Evolutionary conservation across 352 stramenopile species (phyloP).

Genomic region (Pythium biforme): DNA sequence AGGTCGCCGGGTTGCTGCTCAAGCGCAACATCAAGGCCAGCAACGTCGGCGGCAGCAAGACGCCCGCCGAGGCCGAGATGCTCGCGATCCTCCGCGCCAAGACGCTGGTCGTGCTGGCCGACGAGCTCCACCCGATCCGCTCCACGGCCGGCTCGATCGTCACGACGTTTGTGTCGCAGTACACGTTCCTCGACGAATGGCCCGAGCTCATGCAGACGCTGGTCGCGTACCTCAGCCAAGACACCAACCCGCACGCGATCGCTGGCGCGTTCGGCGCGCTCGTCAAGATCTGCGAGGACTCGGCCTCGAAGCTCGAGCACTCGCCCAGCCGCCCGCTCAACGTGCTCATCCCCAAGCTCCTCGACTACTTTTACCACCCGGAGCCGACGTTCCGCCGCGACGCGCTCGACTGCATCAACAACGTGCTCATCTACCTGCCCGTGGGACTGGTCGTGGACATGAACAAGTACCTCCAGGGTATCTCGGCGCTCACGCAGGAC

Average conservation of each 20-base stretch:
- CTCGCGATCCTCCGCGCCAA: conserved; percentile 78
- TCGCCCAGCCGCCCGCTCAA: conserved; percentile 85
- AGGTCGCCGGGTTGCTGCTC: conserved; percentile 78
- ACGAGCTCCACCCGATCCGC: conserved; percentile 68
- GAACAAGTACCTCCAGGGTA: conserved; percentile 87
- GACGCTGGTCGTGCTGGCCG: conserved; percentile 65
- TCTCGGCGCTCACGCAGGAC: conserved; percentile 87
- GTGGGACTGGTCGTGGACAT: conserved; percentile 89
- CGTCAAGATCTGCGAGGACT: conserved; percentile 90
- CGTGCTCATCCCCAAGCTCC: conserved; percentile 82
- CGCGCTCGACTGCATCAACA: conserved; percentile 89
- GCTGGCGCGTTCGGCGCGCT: conserved; percentile 85
- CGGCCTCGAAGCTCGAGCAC: conserved; percentile 86
- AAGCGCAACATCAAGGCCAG: conserved; percentile 87
- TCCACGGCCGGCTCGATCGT: conserved; percentile 74
- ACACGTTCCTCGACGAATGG: conserved; percentile 87
- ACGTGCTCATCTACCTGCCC: conserved; percentile 88
- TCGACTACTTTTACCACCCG: conserved; percentile 89
- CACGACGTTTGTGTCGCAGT: conserved; percentile 86
- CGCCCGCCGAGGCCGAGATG: conserved; percentile 63
- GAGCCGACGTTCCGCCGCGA: conserved; percentile 74
- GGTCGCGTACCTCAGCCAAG: conserved; percentile 52
- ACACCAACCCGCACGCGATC: conserved; percentile 59
- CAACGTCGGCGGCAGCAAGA: conserved; percentile 52
- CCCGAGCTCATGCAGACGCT: conserved; percentile 84